Base-by-base conservation (phyloP, 2,329 filamentous ascomycete genomes). In the Neofusicoccum laricinum region DNA sequence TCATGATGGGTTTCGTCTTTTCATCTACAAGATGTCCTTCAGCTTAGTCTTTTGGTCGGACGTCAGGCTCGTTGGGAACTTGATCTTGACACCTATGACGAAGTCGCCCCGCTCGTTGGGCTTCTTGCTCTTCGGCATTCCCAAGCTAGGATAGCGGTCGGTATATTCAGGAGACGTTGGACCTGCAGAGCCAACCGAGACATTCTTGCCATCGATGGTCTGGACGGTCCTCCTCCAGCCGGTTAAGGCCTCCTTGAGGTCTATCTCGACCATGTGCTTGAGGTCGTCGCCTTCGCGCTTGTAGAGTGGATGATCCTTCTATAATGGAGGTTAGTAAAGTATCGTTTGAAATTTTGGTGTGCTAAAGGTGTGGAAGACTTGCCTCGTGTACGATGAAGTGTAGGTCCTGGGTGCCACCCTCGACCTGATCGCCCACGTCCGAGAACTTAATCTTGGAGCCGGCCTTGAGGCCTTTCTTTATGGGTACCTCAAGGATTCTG, bases 401-500 rank as follows among this genome's bases (percentile, higher is more conserved):
- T 61, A 99, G 79, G 78, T 99, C 95, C 77, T 99, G 95, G 65
- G 93, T 91, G 14, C 94, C 94, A 46, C 95, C 95, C 74, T 98
- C 95, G 67, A 97, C 93, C 76, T 98, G 93, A 77, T 99, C 95
- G 11, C 95, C 95, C n/a, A 99, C 93, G 46, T 94, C 93, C 73
- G 91, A 91, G 75, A 97, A 99, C 80, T 97, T 97, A 79, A 99
- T 97, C 84, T 98, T 99, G 73, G 92, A 96, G 34, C 95, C 95
- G 71, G 96, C 93, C 81, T 98, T 97, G 78, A 98, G 81, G 65
- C 95, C 95, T 5, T 92, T 89, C 81, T 97, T 98, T 80, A 99
- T 97, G 51, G 93, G 92, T 61, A 98, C 94, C 74, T 96, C 93
- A 34, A 99, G 81, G 17, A 97, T 92, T 72, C 93, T 91, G 71